Base-by-base conservation (phyloP, 169 alveolate species). In the Plasmodium berghei region DNA sequence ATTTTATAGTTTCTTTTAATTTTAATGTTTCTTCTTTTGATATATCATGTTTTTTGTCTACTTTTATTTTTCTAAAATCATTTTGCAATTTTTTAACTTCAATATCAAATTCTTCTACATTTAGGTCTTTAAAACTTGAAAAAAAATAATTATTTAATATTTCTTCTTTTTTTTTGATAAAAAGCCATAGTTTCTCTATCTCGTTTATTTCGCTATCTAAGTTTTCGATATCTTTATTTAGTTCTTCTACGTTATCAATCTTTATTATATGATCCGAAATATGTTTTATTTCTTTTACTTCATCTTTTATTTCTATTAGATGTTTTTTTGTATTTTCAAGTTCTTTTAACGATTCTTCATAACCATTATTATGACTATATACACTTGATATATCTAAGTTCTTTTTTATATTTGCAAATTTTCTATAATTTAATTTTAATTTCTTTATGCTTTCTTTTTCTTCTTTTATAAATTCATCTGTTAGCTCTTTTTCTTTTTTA, bases 381-480 rank as follows among this genome's bases (percentile, higher is more conserved):
- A 77, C 89, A 55, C 28, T 77, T 9, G 89, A 77, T 16, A 56
- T 34, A 63, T 77, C 89, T 56, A 77, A 52, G 22, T 77, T 77
- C 20, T 77, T 77, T 77, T 77, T 77, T 12, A 77, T 64, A 22
- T 62, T 77, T 26, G 66, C 56, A 77, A 77, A 77, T 52, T 77
- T 77, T 42, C 58, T 77, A 52, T 40, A 77, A 45, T 77, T 77
- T 34, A 77, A 55, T 45, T 77, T 77, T 56, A 77, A 28, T 24
- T 54, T 77, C 40, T 77, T 77, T 34, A 77, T 77, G 69, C 89
- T 77, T 64, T 77, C 89, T 24, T 77, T 77, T 45, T 77, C 89
- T 52, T 77, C 89, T 42, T 77, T 77, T 24, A 77, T 20, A 45
- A 77, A 77, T 63, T 77, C 77, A 9, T 77, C 89, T 46, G 52